Evolutionary conservation across 2,329 filamentous ascomycete species (phyloP), one percentile per base, ranked within the genome.

Genomic region (Chrysosporium queenslandicum): DNA sequence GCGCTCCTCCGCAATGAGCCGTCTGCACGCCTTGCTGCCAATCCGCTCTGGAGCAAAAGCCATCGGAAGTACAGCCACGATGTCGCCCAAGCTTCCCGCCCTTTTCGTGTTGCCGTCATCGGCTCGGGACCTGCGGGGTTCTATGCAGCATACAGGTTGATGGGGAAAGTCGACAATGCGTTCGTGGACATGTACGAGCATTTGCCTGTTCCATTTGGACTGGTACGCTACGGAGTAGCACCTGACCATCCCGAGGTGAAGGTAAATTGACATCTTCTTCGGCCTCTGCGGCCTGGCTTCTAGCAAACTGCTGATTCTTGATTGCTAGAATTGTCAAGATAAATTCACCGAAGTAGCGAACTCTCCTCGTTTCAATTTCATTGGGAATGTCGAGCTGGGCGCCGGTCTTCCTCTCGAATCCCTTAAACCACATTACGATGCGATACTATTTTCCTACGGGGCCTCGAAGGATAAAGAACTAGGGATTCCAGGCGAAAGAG

Each of bases 211-310:
- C 92, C 92, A 0, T 98, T 87, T 65, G 92, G 92, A 1, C 77
- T 98, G 52, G 90, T 94, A 46, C 79, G 92, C 52, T 95, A 92
- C 64, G 92, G 92, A 7, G 92, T 98, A 54, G 94, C 92, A n/a
- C 92, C 92, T 4, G 92, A 98, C 66, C 92, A 98, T 70, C 91
- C 92, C 0, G 91, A 98, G 72, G 92, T 98, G 59, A 98, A 98
- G 81, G 88, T 92, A 72, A 55, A 70, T 52, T 21, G 18, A 46
- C 2, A 18, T 12, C 25, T 8, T 20, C 20, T n/a, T 32, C 18
- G 14, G 11, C 11, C 9, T 21, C 40, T 36, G 14, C 36, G 18
- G 27, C 1, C 14, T 43, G 3, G 12, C 20, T 42, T 3, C 18
- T 3, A 21, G 25, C n/a, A 14, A 32, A 45, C 14, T 25, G 21